A percentile compares a stretch with the other conserved stretches of the same genome.
These are phyloP conservation scores for Fusarium sublunatum DNA, from an alignment of 2,329 filamentous ascomycete species.

Conservation along the genomic window DNA sequence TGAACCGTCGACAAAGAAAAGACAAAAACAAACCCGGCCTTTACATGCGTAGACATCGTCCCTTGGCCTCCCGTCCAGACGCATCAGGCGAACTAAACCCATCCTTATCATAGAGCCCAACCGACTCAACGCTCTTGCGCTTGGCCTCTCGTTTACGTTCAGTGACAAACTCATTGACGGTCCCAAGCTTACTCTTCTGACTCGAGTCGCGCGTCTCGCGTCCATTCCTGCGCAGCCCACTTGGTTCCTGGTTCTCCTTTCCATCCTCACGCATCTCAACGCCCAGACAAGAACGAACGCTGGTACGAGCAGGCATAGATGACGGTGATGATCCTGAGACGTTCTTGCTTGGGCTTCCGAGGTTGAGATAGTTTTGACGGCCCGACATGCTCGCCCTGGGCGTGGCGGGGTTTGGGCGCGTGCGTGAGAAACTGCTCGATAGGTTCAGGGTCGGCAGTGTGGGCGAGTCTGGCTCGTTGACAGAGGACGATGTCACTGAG, in stretches of 20 bases:
- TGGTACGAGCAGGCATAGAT: slow-evolving; percentile 9
- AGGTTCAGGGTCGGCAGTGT: slow-evolving; percentile 54
- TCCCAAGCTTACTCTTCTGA: slow-evolving; percentile 39
- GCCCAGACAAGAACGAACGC: slow-evolving; percentile 26
- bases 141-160: slow-evolving; percentile 40
- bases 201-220: slow-evolving; percentile 39
- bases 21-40: slow-evolving; percentile 9
- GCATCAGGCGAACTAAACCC: slow-evolving; percentile 58
- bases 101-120: slow-evolving; percentile 59
- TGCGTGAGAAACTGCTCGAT: slow-evolving; percentile 53
- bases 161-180: slow-evolving; percentile 44
- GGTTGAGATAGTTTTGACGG: slow-evolving; percentile 59
- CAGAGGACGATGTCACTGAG: slow-evolving; percentile 49
- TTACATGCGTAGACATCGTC: slow-evolving; percentile 47
- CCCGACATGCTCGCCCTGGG: slow-evolving; percentile 51
- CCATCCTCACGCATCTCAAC: slow-evolving; percentile 41
- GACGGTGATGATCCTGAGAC: slow-evolving; percentile 2
- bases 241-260: slow-evolving; percentile 47
- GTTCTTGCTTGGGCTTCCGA: slow-evolving; percentile 51
- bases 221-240: slow-evolving; percentile 33
- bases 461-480: slow-evolving; percentile 51
- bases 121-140: slow-evolving; percentile 52
- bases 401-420: slow-evolving; percentile 37
- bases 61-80: slow-evolving; percentile 49
- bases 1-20: slow-evolving; percentile 25